Conservation (phyloP, 768 basidiomycete genomes). For the Russula sp. region DNA sequence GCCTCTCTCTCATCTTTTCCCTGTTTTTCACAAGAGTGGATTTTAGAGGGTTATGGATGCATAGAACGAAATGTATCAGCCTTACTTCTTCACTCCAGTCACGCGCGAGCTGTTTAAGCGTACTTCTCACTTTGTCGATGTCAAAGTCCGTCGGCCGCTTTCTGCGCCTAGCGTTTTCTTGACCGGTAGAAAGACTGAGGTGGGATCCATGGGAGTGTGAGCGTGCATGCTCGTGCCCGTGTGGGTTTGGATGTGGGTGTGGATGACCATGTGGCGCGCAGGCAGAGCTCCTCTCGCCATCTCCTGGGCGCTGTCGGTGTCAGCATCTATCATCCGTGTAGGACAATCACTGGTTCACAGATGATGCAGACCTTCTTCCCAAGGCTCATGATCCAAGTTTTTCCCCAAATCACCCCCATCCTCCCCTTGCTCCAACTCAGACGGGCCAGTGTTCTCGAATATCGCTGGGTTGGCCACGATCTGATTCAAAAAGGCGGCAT, state of each 20-base stretch:
- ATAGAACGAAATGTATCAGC: constrained; percentile 1
- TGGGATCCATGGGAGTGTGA: constrained; percentile 34
- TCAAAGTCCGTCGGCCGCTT: constrained; percentile 65
- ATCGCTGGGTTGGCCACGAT: constrained; percentile 81
- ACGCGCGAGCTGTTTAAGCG: constrained; percentile 87
- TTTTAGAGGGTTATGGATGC: neutral
- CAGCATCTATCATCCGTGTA: neutral
- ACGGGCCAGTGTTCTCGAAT: constrained; percentile 53
- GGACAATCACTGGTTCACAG: constrained; percentile 4
- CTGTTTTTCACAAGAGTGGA: constrained; percentile 39
- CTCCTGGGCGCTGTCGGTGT: constrained; percentile 12
- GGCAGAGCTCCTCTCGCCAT: neutral
- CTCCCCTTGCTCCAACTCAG: constrained; percentile 20
- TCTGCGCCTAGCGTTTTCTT: constrained; percentile 31
- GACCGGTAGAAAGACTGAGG: constrained; percentile 28
- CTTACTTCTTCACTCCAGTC: constrained; percentile 87
- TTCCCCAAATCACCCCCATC: constrained; percentile 36
- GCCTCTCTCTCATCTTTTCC: constrained; percentile 72
- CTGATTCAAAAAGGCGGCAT: constrained; percentile 70
- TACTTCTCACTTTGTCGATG: constrained; percentile 89
- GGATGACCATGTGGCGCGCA: constrained; percentile 29
- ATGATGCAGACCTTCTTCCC: constrained; percentile 20
- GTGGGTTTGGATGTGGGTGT: constrained; percentile 29
- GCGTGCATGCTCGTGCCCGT: constrained; percentile 39
- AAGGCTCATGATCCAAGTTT: constrained; percentile 21